Conservation (phyloP, 129 eudicot species). For the Silybum marianum region DNA sequence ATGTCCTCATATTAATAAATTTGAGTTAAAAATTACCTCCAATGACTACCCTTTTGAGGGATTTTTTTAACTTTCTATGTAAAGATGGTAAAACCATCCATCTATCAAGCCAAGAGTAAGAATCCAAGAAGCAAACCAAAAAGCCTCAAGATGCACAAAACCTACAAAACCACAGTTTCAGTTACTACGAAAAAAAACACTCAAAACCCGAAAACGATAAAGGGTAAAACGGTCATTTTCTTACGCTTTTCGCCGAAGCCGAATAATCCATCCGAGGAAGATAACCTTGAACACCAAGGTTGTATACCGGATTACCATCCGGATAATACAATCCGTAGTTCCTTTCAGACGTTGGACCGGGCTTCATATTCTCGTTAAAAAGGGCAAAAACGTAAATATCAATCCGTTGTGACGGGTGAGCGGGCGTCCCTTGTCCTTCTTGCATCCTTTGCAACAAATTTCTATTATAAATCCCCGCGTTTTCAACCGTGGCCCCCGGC, state of each 20-base stretch:
- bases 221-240: conserved; percentile 31
- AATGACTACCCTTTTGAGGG: conserved; percentile 30
- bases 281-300: conserved; percentile 77
- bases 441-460: conserved; percentile 70
- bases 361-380: conserved; percentile 84
- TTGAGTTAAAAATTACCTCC: conserved; percentile 39
- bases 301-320: conserved; percentile 78
- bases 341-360: conserved; percentile 92
- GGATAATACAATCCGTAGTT: conserved; percentile 93
- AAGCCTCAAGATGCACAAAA: conserved; percentile 30
- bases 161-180: conserved; percentile 34
- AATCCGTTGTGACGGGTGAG: conserved; percentile 61
- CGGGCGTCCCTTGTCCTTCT: conserved; percentile 78
- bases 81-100: conserved; percentile 28
- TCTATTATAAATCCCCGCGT: conserved; percentile 80
- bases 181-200: not conserved
- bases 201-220: conserved; percentile 1
- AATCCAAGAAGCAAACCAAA: conserved; percentile 31
- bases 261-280: conserved; percentile 70
- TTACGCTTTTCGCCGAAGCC: conserved; percentile 61
- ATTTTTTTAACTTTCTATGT: conserved; percentile 21
- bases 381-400: conserved; percentile 90
- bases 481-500: conserved; percentile 76
- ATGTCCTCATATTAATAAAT: not conserved
- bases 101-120: conserved; percentile 35